Evolutionary conservation across 768 basidiomycete genomes (phyloP).

Genomic region (Hebeloma cylindrosporum): DNA sequence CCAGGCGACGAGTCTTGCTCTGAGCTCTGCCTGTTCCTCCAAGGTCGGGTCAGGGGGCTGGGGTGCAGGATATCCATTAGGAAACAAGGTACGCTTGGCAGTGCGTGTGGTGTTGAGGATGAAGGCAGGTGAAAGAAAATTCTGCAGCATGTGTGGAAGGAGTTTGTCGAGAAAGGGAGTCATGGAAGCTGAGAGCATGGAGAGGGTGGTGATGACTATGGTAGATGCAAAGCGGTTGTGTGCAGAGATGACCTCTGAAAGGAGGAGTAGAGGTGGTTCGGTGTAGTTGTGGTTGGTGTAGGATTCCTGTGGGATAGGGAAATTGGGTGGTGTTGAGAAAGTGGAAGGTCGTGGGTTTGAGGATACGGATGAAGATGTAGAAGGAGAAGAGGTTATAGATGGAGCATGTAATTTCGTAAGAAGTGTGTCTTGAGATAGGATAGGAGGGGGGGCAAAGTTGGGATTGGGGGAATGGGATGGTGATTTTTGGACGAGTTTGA

Average conservation of each 20-base stretch:
- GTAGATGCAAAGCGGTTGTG: constrained; percentile 46
- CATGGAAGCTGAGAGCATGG: constrained; percentile 47
- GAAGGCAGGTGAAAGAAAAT: constrained; percentile 50
- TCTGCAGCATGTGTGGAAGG: constrained; percentile 65
- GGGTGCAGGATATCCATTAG: constrained; percentile 83
- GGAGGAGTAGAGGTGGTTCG: constrained; percentile 42
- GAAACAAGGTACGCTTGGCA: constrained; percentile 76
- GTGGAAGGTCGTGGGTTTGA: background rate
- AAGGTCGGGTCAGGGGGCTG: constrained; percentile 70
- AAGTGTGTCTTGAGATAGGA: constrained; percentile 10
- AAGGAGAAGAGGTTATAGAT: constrained; percentile 14
- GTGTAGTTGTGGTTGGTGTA: constrained; percentile 36
- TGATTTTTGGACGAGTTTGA: constrained; percentile 61
- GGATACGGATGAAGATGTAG: constrained; percentile 9
- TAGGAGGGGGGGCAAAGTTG: constrained; percentile 6
- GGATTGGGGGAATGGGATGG: constrained; percentile 26
- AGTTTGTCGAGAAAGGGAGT: constrained; percentile 67
- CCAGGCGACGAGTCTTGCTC: constrained; percentile 42
- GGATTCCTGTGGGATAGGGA: constrained; percentile 5
- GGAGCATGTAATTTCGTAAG: no score
- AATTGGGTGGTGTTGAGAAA: background rate
- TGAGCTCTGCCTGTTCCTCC: constrained; percentile 70
- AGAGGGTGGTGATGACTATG: constrained; percentile 44
- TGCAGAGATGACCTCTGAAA: constrained; percentile 50
- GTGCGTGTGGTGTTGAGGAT: constrained; percentile 53